Evolutionary conservation across 2,329 filamentous ascomycete genomes (phyloP).

Genomic region (Escovopsis sp.): DNA sequence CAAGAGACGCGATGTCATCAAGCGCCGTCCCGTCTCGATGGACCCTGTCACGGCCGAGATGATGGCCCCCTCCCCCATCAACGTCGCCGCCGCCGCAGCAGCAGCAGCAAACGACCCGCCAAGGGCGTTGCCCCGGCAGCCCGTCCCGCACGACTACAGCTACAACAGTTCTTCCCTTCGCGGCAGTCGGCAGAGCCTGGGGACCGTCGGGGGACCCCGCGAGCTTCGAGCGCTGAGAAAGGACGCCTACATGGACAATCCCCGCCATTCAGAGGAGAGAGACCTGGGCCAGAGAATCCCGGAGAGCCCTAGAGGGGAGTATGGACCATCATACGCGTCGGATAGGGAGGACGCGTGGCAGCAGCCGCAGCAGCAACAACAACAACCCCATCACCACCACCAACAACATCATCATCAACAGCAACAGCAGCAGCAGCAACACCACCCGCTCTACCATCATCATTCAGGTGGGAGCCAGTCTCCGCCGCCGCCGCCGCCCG

Average conservation of each 20-base stretch:
- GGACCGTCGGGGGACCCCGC: slow-evolving; percentile 12
- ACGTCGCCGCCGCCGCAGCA: no score
- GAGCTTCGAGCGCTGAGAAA: slow-evolving; percentile 18
- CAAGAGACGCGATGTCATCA: slow-evolving; percentile 47
- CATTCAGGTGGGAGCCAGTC: slow-evolving; percentile 21
- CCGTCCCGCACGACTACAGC: no score
- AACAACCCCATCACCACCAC: no score
- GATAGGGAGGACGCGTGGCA: slow-evolving; percentile 17
- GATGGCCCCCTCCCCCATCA: slow-evolving; percentile 14
- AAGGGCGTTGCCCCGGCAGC: no score
- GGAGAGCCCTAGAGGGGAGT: slow-evolving; percentile 18
- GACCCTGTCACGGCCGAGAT: slow-evolving; percentile 52
- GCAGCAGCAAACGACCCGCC: no score
- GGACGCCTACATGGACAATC: slow-evolving; percentile 22
- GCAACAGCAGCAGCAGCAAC: no score
- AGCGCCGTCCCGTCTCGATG: slow-evolving; percentile 68
- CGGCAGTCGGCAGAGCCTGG: no score
- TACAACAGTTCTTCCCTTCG: no score
- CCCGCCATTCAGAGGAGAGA: slow-evolving; percentile 21
- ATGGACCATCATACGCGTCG: slow-evolving; percentile 15
- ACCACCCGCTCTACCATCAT: no score
- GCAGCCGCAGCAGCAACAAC: no score
- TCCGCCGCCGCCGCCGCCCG: slow-evolving; percentile 42
- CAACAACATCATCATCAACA: no score
- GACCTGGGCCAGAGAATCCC: slow-evolving; percentile 18